Base-by-base conservation (phyloP, 2,329 filamentous ascomycete genomes). In the Penicillium occitanis region DNA sequence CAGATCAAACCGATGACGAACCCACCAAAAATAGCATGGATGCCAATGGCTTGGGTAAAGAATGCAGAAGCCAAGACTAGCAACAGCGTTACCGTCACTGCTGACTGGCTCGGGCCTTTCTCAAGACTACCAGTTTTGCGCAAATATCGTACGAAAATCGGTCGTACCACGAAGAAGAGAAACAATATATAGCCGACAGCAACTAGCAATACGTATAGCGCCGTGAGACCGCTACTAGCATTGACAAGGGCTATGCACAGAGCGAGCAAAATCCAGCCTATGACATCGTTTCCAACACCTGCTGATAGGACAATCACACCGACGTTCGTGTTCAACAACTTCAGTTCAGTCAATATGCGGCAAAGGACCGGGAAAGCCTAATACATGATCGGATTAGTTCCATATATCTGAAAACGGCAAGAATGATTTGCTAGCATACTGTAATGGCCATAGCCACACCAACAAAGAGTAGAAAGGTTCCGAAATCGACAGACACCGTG, bases 361-460 rank as follows among this genome's bases (percentile, higher is more conserved):
- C 94, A 97, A 13, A 98, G 86, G 0, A 98, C 94, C 0, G 94
- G 94, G 72, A 98, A 90, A 14, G 88, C 88, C 84, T 87, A 63
- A 11, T 14, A 17, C 8, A 22, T 46, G 17, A 17, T 58, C 71
- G 40, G 70, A 68, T 30, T 44, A 53, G 14, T 19, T 46, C 44
- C 17, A 28, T 44, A 30, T 5, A 60, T 46, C 6, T 30, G 2
- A 14, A 5, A 30, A n/a, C 17, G 2, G 33, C 0, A n/a, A 37
- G 53, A 1, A 22, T 37, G 10, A 13, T 25, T 10, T 57, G n/a
- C 14, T 13, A 7, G 7, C 57, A 10, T 60, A 87, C 92, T 0
- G 94, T 97, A 71, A 98, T 98, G 33, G 93, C 91, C 78, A 97
- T 89, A 0, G 94, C 94, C 63, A 96, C 93, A 77, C 93, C 94